A percentile compares a stretch with the other conserved stretches of the same genome.
These are phyloP conservation scores for Heritiera fomes DNA, from an alignment of 345 rosid genomes.

Conservation along the genomic window DNA sequence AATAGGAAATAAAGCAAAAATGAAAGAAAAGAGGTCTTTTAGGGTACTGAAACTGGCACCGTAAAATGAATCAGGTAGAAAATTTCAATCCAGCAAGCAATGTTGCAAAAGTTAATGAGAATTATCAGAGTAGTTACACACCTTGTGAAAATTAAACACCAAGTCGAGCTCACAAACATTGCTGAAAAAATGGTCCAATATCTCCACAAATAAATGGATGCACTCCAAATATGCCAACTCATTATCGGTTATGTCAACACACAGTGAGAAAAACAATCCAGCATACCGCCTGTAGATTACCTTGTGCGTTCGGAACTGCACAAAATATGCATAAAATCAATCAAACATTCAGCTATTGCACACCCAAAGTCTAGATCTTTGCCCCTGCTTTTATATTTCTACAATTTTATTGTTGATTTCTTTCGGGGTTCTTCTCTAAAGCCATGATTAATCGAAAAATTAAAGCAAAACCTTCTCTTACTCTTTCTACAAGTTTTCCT, in stretches of 20 bases:
- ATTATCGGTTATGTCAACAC: constrained; percentile 95
- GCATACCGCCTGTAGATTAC: constrained; percentile 93
- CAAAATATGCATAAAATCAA: constrained; percentile 13
- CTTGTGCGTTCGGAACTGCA: constrained; percentile 92
- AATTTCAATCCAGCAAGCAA: background rate
- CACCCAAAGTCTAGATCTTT: background rate
- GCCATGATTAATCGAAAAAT: background rate
- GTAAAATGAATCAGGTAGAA: background rate
- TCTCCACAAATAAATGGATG: constrained; percentile 95
- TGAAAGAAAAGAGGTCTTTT: background rate
- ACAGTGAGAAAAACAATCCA: constrained; percentile 84
- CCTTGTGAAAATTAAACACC: constrained; percentile 98
- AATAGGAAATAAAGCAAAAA: background rate
- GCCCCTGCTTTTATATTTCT: background rate
- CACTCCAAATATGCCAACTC: constrained; percentile 92
- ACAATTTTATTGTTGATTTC: background rate
- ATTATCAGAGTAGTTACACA: constrained; percentile 25
- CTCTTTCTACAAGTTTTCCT: background rate
- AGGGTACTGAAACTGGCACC: background rate
- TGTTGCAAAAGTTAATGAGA: background rate
- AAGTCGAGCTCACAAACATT: constrained; percentile 96
- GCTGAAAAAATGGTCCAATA: constrained; percentile 98
- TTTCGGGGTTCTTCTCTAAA: background rate
- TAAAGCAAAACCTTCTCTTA: background rate
- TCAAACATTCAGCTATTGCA: background rate